Evolutionary conservation across 768 basidiomycete genomes (phyloP).

Genomic region (Phallus indusiatus): DNA sequence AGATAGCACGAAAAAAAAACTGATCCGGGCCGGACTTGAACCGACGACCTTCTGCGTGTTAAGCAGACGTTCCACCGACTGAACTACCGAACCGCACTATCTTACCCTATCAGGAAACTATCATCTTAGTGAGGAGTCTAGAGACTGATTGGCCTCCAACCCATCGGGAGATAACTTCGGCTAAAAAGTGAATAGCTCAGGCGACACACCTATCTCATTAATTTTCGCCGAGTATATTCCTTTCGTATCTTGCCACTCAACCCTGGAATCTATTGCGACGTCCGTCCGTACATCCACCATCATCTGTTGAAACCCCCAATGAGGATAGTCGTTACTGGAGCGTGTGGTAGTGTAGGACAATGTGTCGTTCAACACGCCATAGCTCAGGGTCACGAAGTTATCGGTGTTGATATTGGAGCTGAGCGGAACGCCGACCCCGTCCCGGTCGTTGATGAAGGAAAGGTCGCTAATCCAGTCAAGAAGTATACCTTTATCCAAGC

Average conservation of each 20-base stretch:
- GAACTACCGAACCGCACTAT: constrained; percentile 5
- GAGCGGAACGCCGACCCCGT: background rate
- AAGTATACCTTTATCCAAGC: constrained; percentile 34
- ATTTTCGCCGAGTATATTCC: too few relatives aligned
- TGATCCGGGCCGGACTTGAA: constrained; percentile 11
- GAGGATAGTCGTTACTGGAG: constrained; percentile 45
- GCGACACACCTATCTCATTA: background rate
- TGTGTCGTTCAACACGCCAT: constrained; percentile 43
- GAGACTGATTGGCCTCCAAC: too few relatives aligned
- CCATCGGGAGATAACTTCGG: background rate
- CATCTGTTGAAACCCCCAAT: background rate
- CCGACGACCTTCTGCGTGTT: constrained; percentile 12
- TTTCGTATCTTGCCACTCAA: too few relatives aligned
- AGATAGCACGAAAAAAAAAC: too few relatives aligned
- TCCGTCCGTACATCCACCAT: too few relatives aligned
- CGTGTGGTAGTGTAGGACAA: constrained; percentile 47
- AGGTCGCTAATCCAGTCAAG: background rate
- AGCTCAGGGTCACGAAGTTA: constrained; percentile 37
- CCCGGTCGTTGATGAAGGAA: constrained; percentile 2
- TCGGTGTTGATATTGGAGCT: constrained; percentile 39
- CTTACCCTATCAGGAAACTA: too few relatives aligned
- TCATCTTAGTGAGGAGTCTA: too few relatives aligned
- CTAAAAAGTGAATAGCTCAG: background rate
- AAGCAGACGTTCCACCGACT: constrained; percentile 11
- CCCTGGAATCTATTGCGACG: too few relatives aligned